Conservation (phyloP, 441 rosid species). For the Populus trichocarpa region DNA sequence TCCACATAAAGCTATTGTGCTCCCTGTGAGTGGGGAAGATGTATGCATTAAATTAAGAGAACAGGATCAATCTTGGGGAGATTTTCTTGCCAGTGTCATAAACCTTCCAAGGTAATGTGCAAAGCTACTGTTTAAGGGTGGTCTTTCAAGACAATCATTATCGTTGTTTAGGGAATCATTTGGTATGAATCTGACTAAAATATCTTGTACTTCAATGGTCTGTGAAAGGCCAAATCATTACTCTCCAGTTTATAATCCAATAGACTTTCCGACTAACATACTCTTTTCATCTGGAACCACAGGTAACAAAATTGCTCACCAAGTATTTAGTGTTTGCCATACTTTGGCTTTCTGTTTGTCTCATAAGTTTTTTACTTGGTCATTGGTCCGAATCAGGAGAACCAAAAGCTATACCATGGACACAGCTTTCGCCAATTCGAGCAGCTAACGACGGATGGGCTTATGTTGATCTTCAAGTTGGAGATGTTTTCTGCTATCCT, state of each 20-base stretch:
- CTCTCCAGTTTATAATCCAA: conserved; percentile 48
- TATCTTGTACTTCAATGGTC: conserved; percentile 12
- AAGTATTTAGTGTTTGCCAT: not conserved
- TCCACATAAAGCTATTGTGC: conserved; percentile 65
- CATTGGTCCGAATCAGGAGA: conserved; percentile 49
- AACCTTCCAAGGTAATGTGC: conserved; percentile 47
- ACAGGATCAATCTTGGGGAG: conserved; percentile 66
- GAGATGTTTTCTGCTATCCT: conserved; percentile 76
- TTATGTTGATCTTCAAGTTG: conserved; percentile 49
- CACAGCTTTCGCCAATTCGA: conserved; percentile 74
- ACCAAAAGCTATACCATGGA: conserved; percentile 93
- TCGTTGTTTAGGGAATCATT: not conserved
- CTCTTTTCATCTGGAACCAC: conserved; percentile 93
- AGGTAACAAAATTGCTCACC: conserved; percentile 31
- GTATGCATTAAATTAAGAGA: conserved; percentile 54
- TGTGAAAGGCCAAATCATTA: conserved; percentile 36
- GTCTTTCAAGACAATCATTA: not conserved
- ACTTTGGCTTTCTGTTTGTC: not conserved
- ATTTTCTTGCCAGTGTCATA: conserved; percentile 45
- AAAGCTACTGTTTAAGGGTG: not conserved
- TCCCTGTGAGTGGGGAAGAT: conserved; percentile 51
- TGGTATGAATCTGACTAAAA: no score
- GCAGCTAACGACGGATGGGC: conserved; percentile 67
- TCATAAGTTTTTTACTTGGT: conserved; percentile 5
- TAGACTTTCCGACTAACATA: conserved; percentile 58